Evolutionary conservation across 2,329 filamentous ascomycete genomes (phyloP), one percentile per base, ranked within the genome.

Genomic region (Pestalotiopsis sp.): DNA sequence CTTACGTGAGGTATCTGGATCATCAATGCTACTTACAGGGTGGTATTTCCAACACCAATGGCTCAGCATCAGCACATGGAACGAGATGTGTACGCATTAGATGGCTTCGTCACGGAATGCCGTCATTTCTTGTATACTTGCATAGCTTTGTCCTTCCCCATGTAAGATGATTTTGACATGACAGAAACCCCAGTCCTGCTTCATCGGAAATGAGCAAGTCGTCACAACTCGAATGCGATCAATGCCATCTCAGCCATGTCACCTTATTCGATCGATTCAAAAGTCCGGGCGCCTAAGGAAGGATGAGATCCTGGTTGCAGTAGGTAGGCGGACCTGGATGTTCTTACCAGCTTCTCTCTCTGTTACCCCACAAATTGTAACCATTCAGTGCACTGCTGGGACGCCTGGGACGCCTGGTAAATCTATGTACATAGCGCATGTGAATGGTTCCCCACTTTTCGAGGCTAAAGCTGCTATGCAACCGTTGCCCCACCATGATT

Each of bases 361-460:
- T 66, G 23, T 56, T 36, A 66, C 52, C 56, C 65, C 65, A 66
- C 65, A 66, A 11, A 27, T 12, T 31, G 31, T 17, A 17, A 41
- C 41, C 31, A 14, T 45, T 36, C 36, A 65, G 31, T 45, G 14
- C 38, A 31, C 58, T 14, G 45, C 17, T 31, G 31, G 31, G 31
- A 36, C 31, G 27, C 27, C 17, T 31, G 31, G 6, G 31, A 36
- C 31, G 31, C 31, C 31, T 36, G 31, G 31, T 36, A 36, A 36
- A 36, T 36, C 31, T 36, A 25, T 23, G 20, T 23, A 23, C 20
- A 23, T 25, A 14, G 41, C n/a, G 17, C 41, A 49, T 49, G 41
- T 49, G 41, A 49, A 49, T 36, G 6, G 31, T 36, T 36, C 31
- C 31, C 31, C 31, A 36, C 31, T 36, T 36, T 36, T 36, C 7